Percentiles rank a stretch among this genome's conserved stretches.
Conservation (phyloP, 1,284 basidiomycete species). For the Termitomyces sp. region DNA sequence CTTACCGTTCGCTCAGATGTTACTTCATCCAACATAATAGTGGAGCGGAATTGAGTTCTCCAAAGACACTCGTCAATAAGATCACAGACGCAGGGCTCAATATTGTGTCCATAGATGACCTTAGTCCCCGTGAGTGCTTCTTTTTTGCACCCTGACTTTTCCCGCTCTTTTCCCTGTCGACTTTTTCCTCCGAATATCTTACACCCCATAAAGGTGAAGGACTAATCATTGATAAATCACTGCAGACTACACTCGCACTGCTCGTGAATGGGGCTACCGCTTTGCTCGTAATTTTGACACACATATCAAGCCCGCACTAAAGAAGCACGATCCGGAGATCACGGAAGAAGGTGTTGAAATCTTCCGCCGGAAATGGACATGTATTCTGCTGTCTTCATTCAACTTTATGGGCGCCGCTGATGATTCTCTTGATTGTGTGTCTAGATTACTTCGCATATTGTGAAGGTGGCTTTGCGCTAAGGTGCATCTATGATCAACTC, state of each 20-base stretch:
- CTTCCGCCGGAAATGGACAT: constrained; percentile 9
- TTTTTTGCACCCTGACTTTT: background rate
- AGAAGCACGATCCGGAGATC: background rate
- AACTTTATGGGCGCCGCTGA: background rate
- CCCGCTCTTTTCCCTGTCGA: too few relatives aligned
- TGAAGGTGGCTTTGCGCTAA: constrained; percentile 8
- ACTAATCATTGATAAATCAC: background rate
- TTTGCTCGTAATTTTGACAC: constrained; percentile 8
- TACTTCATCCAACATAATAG: background rate
- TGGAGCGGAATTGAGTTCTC: constrained; percentile 6
- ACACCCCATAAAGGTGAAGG: too few relatives aligned
- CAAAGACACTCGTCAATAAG: constrained; percentile 2
- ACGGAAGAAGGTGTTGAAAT: constrained; percentile 3
- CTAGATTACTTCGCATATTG: constrained; percentile 10
- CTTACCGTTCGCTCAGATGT: background rate
- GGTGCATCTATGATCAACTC: constrained; percentile 9
- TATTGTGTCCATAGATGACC: constrained; percentile 8
- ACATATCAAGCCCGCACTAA: constrained; percentile 9
- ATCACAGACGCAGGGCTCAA: constrained; percentile 9
- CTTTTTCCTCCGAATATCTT: background rate
- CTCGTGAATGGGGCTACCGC: constrained; percentile 10
- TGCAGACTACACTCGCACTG: constrained; percentile 8
- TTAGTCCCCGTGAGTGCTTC: constrained; percentile 7
- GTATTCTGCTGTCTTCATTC: background rate
- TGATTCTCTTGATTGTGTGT: too few relatives aligned